Evolutionary conservation across 805 yeast species (phyloP).

Genomic region (Clavispora asparagi): DNA sequence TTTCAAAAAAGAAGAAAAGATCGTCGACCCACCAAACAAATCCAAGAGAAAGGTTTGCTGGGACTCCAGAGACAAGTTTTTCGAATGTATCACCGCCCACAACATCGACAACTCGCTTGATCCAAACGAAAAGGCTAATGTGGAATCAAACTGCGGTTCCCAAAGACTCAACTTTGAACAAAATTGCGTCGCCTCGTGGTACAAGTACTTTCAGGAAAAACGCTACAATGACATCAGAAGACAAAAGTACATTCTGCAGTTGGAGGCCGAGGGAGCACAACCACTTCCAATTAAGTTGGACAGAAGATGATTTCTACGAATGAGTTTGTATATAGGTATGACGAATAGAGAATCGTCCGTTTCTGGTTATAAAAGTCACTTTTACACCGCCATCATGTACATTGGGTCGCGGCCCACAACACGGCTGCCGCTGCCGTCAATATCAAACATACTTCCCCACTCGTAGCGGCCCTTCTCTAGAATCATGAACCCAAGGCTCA

Average conservation of each 20-base stretch:
- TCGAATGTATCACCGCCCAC: constrained; percentile 66
- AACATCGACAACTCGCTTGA: constrained; percentile 68
- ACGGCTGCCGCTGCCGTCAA: constrained; percentile 14
- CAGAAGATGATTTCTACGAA: constrained; percentile 11
- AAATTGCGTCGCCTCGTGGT: constrained; percentile 88
- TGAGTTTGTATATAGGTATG: not conserved
- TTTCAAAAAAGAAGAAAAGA: constrained; percentile 35
- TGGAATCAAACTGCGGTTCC: constrained; percentile 52
- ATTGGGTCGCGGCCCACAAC: constrained; percentile 28
- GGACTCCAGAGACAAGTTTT: constrained; percentile 80
- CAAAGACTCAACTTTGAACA: constrained; percentile 56
- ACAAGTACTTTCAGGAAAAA: constrained; percentile 82
- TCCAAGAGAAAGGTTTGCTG: constrained; percentile 75
- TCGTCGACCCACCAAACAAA: constrained; percentile 51
- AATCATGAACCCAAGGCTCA: constrained; percentile 55
- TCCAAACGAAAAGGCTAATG: constrained; percentile 39
- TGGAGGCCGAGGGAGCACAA: constrained; percentile 57
- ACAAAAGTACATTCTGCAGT: constrained; percentile 60
- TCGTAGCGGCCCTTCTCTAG: constrained; percentile 78
- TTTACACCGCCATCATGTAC: constrained; percentile 13
- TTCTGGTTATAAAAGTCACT: not conserved
- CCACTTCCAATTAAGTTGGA: constrained; percentile 26
- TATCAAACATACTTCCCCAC: constrained; percentile 52
- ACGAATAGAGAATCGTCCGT: not conserved
- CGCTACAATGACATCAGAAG: constrained; percentile 71